These are phyloP conservation scores for Malus hybrid DNA, from an alignment of 331 rosid species.

Conservation along the genomic window DNA sequence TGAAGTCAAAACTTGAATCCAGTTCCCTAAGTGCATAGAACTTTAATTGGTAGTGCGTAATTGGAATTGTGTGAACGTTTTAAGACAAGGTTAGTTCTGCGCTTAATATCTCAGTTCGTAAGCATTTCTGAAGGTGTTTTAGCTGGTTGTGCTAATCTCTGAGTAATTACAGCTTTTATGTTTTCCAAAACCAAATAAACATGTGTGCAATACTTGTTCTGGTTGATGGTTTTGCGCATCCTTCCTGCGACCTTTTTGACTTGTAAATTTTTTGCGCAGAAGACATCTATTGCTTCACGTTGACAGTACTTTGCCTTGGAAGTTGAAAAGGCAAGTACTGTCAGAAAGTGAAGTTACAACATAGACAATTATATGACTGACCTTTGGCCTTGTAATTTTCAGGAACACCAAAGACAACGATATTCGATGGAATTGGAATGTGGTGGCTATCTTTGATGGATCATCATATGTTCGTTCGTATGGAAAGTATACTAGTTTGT, in stretches of 20 bases:
- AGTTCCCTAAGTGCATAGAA: slow-evolving; percentile 14
- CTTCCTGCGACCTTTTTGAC: background rate
- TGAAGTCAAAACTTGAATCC: slow-evolving; percentile 52
- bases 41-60: background rate
- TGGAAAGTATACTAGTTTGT: background rate
- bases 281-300: background rate
- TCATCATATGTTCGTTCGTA: background rate
- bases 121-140: background rate
- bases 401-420: background rate
- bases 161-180: no score
- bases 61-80: background rate
- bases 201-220: no score
- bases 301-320: no score
- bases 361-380: background rate
- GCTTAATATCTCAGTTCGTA: background rate
- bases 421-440: background rate
- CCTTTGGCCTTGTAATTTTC: background rate
- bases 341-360: background rate
- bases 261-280: accelerated
- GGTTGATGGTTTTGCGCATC: background rate
- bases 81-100: background rate
- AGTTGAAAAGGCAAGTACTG: no score
- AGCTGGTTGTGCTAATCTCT: background rate
- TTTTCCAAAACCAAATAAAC: no score
- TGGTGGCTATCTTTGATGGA: background rate